Percentiles rank a stretch among this genome's conserved stretches.
phyloP scores from a whole-genome alignment of 306 rosid species.

The Crotalaria pallida region DNA sequence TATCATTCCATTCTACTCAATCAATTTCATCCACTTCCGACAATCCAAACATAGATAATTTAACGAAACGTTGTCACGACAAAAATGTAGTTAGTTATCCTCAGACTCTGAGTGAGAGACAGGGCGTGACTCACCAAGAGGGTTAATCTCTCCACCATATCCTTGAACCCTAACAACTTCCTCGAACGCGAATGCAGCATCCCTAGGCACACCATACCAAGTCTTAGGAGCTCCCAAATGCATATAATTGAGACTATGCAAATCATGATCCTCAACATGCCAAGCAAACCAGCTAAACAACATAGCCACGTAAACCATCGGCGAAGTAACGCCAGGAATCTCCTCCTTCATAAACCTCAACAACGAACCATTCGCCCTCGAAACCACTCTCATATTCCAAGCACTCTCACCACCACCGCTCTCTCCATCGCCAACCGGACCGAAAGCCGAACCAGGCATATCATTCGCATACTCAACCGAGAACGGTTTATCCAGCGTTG shows the following conservation, averaged over 20 bases:
- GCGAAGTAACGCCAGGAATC: conserved; percentile 96
- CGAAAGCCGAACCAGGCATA: conserved; percentile 96
- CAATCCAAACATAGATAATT: too few relatives aligned
- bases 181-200: conserved; percentile 93
- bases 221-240: conserved; percentile 95
- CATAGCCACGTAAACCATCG: conserved; percentile 97
- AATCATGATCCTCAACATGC: conserved; percentile 99
- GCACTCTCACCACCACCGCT: conserved; percentile 65
- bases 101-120: too few relatives aligned
- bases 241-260: conserved; percentile 90
- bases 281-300: conserved; percentile 99
- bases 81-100: too few relatives aligned
- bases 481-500: conserved; percentile 87
- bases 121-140: conserved; percentile 63
- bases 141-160: conserved; percentile 90
- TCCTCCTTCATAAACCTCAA: conserved; percentile 98
- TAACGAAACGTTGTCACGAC: too few relatives aligned
- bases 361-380: conserved; percentile 79
- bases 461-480: conserved; percentile 92
- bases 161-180: conserved; percentile 94
- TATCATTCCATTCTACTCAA: too few relatives aligned
- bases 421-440: too few relatives aligned
- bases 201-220: conserved; percentile 94
- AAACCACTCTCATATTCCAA: conserved; percentile 92
- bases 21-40: too few relatives aligned